phyloP scores from a whole-genome alignment of 2,329 filamentous ascomycete species.

The Phialophora tarda region DNA sequence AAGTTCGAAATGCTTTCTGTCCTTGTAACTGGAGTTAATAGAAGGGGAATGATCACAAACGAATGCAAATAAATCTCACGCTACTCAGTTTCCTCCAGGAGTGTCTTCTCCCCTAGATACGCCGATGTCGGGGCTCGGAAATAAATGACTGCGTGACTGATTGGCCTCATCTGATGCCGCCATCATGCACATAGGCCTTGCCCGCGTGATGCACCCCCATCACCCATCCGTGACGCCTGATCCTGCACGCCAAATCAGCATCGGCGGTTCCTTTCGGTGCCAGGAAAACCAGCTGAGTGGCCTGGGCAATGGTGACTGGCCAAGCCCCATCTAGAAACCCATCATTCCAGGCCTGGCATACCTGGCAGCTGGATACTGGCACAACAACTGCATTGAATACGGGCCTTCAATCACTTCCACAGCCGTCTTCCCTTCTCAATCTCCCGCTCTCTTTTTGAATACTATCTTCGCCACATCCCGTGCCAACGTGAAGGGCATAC shows the following conservation, averaged over 20 bases:
- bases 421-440: constrained; percentile 1
- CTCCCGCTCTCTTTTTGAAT: neutral
- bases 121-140: neutral
- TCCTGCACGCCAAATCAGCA: constrained; percentile 6
- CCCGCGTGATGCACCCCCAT: constrained; percentile 12
- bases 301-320: neutral
- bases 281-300: constrained; percentile 16
- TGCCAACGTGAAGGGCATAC: constrained; percentile 1
- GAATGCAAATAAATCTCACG: neutral
- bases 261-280: constrained; percentile 13
- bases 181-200: neutral
- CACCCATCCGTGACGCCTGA: constrained; percentile 5
- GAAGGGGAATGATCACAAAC: neutral
- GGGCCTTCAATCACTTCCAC: constrained; percentile 5
- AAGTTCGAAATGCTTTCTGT: constrained; percentile 18
- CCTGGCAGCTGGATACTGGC: constrained; percentile 8
- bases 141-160: neutral
- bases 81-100: neutral
- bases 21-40: neutral
- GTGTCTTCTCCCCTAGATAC: too few relatives aligned
- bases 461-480: neutral
- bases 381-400: constrained; percentile 1
- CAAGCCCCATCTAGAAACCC: constrained; percentile 13
- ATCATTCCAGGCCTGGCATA: constrained; percentile 13
- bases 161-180: constrained; percentile 14